phyloP scores from a whole-genome alignment of 305 asterid species.

The Galium porrigens region DNA sequence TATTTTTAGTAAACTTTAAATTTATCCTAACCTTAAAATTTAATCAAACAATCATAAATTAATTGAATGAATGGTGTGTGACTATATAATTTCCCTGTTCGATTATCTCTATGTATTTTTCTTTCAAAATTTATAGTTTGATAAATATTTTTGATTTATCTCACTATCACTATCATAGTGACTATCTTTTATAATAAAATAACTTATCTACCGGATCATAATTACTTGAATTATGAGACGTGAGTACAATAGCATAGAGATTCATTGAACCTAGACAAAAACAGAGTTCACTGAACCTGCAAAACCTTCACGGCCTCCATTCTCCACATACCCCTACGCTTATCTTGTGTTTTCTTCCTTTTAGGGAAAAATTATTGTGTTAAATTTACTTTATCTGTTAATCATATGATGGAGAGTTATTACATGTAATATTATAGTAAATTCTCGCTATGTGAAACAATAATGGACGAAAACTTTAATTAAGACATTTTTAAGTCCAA shows the following conservation, averaged over 20 bases:
- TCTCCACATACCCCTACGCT: slow-evolving; percentile 2
- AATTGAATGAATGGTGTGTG: no score
- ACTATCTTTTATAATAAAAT: not conserved
- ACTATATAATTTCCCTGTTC: no score
- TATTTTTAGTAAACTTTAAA: no score
- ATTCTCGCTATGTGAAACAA: not conserved
- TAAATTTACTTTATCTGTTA: not conserved
- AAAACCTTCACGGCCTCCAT: slow-evolving; percentile 8
- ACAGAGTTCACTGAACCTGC: slow-evolving; percentile 8
- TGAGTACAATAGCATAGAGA: not conserved
- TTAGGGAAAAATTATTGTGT: not conserved
- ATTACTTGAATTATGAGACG: not conserved
- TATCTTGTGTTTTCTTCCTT: not conserved
- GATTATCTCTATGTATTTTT: no score
- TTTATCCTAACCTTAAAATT: no score
- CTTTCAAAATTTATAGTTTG: no score
- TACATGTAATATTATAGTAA: not conserved
- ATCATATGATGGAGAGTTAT: not conserved
- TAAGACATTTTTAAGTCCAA: no score
- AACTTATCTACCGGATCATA: not conserved
- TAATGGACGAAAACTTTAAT: no score
- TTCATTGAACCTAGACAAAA: slow-evolving; percentile 14
- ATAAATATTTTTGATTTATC: no score
- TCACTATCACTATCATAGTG: not conserved
- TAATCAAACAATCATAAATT: no score